Conservation (phyloP, 2,329 filamentous ascomycete genomes). For the Endothia cerciana region DNA sequence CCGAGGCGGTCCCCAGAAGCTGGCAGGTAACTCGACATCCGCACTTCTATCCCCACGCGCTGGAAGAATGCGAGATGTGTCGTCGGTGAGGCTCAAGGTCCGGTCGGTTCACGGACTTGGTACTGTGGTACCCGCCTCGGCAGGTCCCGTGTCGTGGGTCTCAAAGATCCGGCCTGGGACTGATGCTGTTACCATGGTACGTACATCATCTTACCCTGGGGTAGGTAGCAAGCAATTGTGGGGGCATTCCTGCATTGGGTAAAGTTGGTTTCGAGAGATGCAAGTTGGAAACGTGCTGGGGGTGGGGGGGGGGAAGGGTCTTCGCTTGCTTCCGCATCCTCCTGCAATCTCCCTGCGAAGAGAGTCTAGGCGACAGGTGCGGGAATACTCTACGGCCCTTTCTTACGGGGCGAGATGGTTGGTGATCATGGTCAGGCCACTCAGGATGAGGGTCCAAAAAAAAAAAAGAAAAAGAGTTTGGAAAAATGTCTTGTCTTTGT, state of each 20-base stretch:
- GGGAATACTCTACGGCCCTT: neutral
- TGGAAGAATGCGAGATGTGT: no score
- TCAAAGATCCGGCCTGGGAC: neutral
- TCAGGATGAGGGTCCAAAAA: neutral
- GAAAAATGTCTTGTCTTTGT: neutral
- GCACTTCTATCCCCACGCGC: no score
- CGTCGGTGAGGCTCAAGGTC: neutral
- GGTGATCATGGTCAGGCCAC: neutral
- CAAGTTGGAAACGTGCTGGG: neutral
- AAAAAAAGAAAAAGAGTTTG: neutral
- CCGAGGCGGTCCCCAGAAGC: no score
- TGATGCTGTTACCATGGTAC: no score
- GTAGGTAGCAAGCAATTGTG: neutral
- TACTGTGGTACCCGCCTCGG: neutral
- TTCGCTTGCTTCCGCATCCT: neutral
- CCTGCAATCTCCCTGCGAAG: neutral
- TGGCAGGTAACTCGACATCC: no score
- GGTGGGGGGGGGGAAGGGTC: neutral
- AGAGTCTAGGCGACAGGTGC: neutral
- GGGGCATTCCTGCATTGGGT: neutral
- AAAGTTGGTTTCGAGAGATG: neutral
- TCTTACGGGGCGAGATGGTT: neutral
- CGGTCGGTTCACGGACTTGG: no score
- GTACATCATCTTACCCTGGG: no score
- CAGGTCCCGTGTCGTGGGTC: neutral